These are phyloP conservation scores for Thalassia testudinum DNA, from an alignment of 116 monocot genomes.

Conservation along the genomic window DNA sequence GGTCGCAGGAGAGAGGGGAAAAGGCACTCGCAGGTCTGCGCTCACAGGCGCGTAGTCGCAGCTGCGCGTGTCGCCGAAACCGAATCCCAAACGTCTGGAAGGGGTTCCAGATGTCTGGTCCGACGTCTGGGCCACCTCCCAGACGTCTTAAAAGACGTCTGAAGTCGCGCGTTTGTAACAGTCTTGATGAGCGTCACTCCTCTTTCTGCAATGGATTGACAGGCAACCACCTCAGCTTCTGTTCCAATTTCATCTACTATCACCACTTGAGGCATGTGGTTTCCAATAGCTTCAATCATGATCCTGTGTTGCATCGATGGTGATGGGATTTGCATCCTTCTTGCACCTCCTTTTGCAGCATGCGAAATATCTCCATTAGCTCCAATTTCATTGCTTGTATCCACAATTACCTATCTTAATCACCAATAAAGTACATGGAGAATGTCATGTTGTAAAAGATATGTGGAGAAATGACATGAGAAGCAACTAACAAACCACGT, in stretches of 20 bases:
- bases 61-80: no score
- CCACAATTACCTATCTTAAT: constrained; percentile 92
- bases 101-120: no score
- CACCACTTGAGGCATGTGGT: constrained; percentile 97
- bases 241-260: constrained; percentile 98
- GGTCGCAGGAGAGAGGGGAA: no score
- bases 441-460: constrained; percentile 4
- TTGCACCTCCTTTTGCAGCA: constrained; percentile 73
- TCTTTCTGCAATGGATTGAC: constrained; percentile 89
- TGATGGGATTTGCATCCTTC: constrained; percentile 89
- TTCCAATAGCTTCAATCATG: constrained; percentile 96
- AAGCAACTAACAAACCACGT: constrained; percentile 48
- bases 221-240: constrained; percentile 67
- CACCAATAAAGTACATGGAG: constrained; percentile 23
- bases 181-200: constrained; percentile 90
- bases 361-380: constrained; percentile 94
- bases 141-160: no score
- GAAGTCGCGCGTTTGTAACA: no score
- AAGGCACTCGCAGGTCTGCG: no score
- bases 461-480: neutral
- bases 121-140: no score
- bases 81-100: no score
- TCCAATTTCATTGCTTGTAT: constrained; percentile 93
- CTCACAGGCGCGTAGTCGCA: no score
- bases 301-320: constrained; percentile 78